phyloP scores from a whole-genome alignment of 306 rosid species.

The Acacia acuminata region DNA sequence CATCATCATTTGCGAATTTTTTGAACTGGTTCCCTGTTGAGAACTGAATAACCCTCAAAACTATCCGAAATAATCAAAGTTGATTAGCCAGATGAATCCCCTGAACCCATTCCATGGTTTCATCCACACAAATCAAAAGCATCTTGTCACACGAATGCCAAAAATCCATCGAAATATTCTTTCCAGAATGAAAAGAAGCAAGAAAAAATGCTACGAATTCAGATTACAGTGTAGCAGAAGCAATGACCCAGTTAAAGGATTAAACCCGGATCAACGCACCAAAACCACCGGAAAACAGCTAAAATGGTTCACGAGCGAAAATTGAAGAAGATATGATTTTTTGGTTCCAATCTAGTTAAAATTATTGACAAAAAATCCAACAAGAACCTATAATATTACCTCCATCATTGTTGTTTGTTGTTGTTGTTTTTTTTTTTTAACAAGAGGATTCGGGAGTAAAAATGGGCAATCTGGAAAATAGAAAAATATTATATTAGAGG shows the following conservation, averaged over 20 bases:
- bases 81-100: not conserved
- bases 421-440: no score
- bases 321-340: not conserved
- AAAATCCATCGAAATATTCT: not conserved
- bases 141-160: not conserved
- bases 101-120: not conserved
- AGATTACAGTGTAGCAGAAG: not conserved
- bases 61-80: constrained; percentile 3
- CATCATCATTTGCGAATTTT: not conserved
- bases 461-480: no score
- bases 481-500: no score
- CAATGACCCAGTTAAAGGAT: not conserved
- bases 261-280: not conserved
- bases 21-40: not conserved
- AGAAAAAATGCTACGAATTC: not conserved
- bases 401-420: no score
- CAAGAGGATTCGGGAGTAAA: no score
- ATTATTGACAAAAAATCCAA: no score
- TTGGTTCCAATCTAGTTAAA: no score
- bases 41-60: constrained; percentile 12
- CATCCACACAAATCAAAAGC: not conserved
- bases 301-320: not conserved
- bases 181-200: not conserved
- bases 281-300: not conserved
- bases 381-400: no score